Evolutionary conservation across 371 early-diverging fungal species (phyloP), one percentile per base, ranked within the genome.

Genomic region (Zancudomyces culisetae): DNA sequence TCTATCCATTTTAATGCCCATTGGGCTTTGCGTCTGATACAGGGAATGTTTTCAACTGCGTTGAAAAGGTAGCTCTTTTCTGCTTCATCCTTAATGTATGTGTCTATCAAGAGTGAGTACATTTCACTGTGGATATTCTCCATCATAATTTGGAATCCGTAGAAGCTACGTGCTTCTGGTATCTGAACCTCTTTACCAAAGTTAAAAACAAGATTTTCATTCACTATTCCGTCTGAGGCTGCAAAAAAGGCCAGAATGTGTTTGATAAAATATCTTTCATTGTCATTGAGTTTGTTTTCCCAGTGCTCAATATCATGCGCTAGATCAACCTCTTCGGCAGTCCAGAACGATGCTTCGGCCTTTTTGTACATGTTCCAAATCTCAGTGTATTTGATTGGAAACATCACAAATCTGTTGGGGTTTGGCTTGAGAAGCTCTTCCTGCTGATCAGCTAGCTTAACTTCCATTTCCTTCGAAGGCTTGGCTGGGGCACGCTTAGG

Each of bases 81-180:
- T 29, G 62, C 63, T 45, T 78, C 67, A 62, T 98, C 98, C 64
- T 83, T 84, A 66, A 99, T 89, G 68, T 98, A 98, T 24, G 98
- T 91, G 62, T 99, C 99, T 55, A 99, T 97, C 28, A 99, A 73
- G 18, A 98, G 75, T 54, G 87, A 87, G 78, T 99, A 99, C 77
- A 97, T 98, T 71, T 99, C 99, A 27, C 89, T 79, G 73, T 99
- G 99, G 56, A 99, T 90, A 74, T 98, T 98, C 70, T 99, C 99
- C 60, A 99, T 99, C 90, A 96, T 97, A 64, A 99, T 94, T 73
- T 99, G 99, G 79, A 98, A 99, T 22, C 96, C 98, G 69, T 98
- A 98, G 69, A 99, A 98, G 70, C 87, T 92, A 52, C 93, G 76
- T 21, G 98, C 99, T 70, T 98, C 99, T 48, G 97, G 86, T 55